Conservation (phyloP, 2,329 filamentous ascomycete species). For the Fusarium zealandicum region DNA sequence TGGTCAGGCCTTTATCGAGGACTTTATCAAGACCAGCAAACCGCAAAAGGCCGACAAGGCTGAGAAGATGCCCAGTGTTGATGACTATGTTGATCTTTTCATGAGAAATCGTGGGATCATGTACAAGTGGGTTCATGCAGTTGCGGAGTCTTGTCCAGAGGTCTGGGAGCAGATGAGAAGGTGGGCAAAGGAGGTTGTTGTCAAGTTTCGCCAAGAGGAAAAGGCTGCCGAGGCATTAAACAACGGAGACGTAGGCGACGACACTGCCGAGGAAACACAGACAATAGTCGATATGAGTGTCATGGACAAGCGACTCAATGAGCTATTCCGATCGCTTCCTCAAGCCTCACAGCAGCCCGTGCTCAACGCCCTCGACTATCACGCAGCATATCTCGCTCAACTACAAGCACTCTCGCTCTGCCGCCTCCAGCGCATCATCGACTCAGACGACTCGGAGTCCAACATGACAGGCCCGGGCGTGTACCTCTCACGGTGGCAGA, state of each 20-base stretch:
- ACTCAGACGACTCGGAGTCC: conserved; percentile 40
- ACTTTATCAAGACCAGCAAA: conserved; percentile 69
- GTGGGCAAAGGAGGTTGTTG: conserved; percentile 66
- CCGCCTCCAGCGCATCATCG: conserved; percentile 66
- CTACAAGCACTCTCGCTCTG: conserved; percentile 61
- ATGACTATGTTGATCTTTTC: conserved; percentile 74
- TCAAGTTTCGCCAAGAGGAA: conserved; percentile 58
- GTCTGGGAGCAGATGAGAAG: conserved; percentile 66
- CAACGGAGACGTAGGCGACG: not conserved
- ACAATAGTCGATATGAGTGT: conserved; percentile 37
- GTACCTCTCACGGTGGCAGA: conserved; percentile 76
- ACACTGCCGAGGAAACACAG: not conserved
- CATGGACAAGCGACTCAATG: conserved; percentile 51
- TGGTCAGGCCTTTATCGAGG: conserved; percentile 71
- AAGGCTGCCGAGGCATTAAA: not conserved
- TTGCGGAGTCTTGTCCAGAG: conserved; percentile 72
- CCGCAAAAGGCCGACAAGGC: conserved; percentile 47
- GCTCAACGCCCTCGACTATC: conserved; percentile 62
- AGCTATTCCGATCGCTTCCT: conserved; percentile 57
- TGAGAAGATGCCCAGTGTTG: conserved; percentile 62
- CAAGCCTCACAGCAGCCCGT: conserved; percentile 55
- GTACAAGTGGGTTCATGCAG: conserved; percentile 75
- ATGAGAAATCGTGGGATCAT: conserved; percentile 67
- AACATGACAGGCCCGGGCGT: conserved; percentile 70
- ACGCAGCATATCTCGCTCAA: conserved; percentile 65